Conservation (phyloP, 1,284 basidiomycete genomes). For the Ustilago sp. region DNA sequence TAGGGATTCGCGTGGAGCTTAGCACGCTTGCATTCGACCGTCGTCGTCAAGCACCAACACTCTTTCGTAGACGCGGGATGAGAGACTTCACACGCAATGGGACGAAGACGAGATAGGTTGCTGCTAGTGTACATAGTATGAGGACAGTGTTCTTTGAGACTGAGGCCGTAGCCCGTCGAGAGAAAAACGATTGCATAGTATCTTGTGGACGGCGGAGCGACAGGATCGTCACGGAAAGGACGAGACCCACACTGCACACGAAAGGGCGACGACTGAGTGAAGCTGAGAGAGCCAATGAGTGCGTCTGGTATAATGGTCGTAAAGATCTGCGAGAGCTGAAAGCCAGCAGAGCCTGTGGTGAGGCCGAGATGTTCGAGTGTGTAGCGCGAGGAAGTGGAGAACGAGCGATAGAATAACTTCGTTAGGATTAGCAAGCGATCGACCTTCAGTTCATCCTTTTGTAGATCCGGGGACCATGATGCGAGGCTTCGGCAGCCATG, state of each 20-base stretch:
- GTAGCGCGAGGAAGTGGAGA: background rate
- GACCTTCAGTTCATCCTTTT: background rate
- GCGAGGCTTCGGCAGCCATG: background rate
- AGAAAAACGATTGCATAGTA: background rate
- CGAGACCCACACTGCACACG: background rate
- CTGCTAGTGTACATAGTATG: conserved; percentile 36
- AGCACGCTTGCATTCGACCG: background rate
- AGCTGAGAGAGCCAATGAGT: background rate
- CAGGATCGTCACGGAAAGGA: background rate
- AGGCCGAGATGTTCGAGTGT: background rate
- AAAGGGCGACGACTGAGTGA: background rate
- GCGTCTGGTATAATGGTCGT: background rate
- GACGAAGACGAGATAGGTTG: conserved; percentile 13
- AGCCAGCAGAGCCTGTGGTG: background rate
- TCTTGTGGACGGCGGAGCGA: background rate
- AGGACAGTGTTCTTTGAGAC: background rate
- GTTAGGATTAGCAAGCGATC: background rate
- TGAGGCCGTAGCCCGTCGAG: background rate
- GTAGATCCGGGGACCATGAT: background rate
- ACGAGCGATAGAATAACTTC: background rate
- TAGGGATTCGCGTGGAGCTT: background rate
- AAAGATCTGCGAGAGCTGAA: background rate
- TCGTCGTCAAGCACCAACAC: background rate
- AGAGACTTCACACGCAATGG: background rate
- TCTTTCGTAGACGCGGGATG: background rate